Percentiles rank a stretch among this genome's conserved stretches.
Conservation (phyloP, 805 yeast species). For the Candida qinlingensis region DNA sequence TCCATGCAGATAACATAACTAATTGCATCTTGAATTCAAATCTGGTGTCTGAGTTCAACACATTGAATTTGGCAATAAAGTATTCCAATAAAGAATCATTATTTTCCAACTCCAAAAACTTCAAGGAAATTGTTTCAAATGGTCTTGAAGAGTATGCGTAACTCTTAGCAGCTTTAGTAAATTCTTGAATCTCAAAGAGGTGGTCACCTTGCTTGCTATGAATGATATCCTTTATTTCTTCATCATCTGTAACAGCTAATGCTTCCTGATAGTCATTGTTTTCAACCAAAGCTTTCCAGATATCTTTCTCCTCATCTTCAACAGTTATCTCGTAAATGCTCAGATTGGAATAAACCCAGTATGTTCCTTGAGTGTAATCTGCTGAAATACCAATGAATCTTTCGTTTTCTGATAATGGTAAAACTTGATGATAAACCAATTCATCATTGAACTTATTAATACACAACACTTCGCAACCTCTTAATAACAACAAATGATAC, state of each 20-base stretch:
- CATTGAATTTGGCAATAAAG: conserved; percentile 36
- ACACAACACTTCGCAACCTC: conserved; percentile 36
- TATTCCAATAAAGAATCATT: conserved; percentile 42
- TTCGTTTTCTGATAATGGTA: conserved; percentile 32
- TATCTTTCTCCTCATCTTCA: conserved; percentile 61
- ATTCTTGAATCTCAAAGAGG: conserved; percentile 29
- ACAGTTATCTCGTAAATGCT: conserved; percentile 69
- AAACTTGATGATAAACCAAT: conserved; percentile 36
- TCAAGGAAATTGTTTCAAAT: conserved; percentile 63
- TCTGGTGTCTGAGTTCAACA: conserved; percentile 22
- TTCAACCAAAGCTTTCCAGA: conserved; percentile 64
- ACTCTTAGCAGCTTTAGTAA: conserved; percentile 43
- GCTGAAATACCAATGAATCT: conserved; percentile 40
- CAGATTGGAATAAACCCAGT: conserved; percentile 65
- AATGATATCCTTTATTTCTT: conserved; percentile 42
- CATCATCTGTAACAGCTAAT: conserved; percentile 34
- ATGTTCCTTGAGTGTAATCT: conserved; percentile 51
- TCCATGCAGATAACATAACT: conserved; percentile 31
- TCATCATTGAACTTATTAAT: conserved; percentile 49
- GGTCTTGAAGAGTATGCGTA: conserved; percentile 62
- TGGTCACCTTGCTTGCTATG: conserved; percentile 50
- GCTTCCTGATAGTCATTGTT: conserved; percentile 62
- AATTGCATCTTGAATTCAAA: conserved; percentile 27
- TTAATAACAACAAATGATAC: conserved; percentile 47
- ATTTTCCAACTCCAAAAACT: conserved; percentile 39